These are phyloP conservation scores for Stephania japonica DNA, from an alignment of 164 flowering plant species.

Conservation along the genomic window DNA sequence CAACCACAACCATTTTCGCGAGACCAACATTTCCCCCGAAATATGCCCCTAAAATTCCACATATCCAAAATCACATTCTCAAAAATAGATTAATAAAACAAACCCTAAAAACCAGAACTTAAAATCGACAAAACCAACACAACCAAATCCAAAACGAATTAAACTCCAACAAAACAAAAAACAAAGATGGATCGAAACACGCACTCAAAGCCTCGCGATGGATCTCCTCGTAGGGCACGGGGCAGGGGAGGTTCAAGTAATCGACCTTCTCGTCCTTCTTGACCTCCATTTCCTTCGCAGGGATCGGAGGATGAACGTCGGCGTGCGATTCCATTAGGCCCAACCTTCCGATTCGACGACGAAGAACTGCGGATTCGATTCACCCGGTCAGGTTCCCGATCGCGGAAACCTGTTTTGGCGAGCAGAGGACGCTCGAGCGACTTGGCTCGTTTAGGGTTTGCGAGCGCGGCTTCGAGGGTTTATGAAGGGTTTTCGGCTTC, in stretches of 20 bases:
- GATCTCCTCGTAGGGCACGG: conserved; percentile 82
- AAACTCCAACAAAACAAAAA: too few relatives aligned
- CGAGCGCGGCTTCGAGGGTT: not conserved
- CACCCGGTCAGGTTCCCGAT: not conserved
- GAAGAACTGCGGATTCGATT: not conserved
- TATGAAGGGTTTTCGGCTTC: not conserved
- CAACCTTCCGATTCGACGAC: not conserved
- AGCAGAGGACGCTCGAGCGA: too few relatives aligned
- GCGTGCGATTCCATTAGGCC: conserved; percentile 11
- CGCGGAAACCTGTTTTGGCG: not conserved
- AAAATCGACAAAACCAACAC: too few relatives aligned
- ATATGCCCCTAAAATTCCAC: too few relatives aligned
- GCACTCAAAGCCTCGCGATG: conserved; percentile 84
- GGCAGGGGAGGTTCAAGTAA: conserved; percentile 78
- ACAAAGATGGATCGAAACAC: conserved; percentile 14
- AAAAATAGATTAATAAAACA: too few relatives aligned
- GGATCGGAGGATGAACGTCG: conserved; percentile 3
- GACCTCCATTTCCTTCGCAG: conserved; percentile 10
- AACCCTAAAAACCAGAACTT: too few relatives aligned
- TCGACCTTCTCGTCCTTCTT: conserved; percentile 42
- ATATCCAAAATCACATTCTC: too few relatives aligned
- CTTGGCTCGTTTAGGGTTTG: not conserved
- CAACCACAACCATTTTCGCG: too few relatives aligned
- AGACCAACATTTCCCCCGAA: too few relatives aligned
- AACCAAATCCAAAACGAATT: too few relatives aligned